Conservation (phyloP, 352 stramenopile species). For the Pythium dissimile region DNA sequence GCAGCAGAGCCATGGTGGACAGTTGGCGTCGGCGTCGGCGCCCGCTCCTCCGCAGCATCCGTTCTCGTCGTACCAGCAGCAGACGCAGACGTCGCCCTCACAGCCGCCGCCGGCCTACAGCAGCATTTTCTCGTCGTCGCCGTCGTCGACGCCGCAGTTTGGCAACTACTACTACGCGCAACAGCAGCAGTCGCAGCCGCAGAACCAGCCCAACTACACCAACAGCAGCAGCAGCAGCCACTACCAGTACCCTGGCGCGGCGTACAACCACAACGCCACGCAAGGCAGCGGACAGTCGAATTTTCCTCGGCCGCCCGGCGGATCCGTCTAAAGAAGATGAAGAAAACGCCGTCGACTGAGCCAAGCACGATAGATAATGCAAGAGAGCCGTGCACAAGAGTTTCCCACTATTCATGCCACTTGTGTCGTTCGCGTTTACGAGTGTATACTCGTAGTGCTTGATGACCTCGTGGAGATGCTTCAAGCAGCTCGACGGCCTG, state of each 20-base stretch:
- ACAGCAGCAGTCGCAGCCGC: conserved; percentile 23
- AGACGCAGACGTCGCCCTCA: not conserved
- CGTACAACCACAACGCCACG: not conserved
- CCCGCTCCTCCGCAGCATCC: conserved; percentile 20
- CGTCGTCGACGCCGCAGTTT: conserved; percentile 32
- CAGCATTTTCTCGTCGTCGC: conserved; percentile 25
- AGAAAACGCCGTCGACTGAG: no score
- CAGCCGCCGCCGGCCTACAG: conserved; percentile 22
- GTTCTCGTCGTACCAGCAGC: conserved; percentile 44
- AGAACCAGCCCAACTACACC: conserved; percentile 13
- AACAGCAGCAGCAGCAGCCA: conserved; percentile 23
- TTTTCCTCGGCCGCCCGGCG: not conserved
- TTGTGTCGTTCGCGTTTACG: not conserved
- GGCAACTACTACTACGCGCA: conserved; percentile 41
- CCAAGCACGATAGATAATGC: no score
- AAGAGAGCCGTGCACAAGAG: no score
- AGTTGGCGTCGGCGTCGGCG: not conserved
- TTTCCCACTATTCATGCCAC: not conserved
- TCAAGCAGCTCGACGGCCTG: conserved; percentile 8
- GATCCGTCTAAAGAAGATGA: conserved; percentile 6
- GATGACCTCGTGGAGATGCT: conserved; percentile 27
- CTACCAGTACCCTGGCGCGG: conserved; percentile 42
- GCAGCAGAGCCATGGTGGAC: conserved; percentile 20
- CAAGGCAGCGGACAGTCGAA: not conserved
- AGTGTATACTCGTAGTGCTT: conserved; percentile 19